phyloP scores from a whole-genome alignment of 768 basidiomycete species.

The Russula earlei region DNA sequence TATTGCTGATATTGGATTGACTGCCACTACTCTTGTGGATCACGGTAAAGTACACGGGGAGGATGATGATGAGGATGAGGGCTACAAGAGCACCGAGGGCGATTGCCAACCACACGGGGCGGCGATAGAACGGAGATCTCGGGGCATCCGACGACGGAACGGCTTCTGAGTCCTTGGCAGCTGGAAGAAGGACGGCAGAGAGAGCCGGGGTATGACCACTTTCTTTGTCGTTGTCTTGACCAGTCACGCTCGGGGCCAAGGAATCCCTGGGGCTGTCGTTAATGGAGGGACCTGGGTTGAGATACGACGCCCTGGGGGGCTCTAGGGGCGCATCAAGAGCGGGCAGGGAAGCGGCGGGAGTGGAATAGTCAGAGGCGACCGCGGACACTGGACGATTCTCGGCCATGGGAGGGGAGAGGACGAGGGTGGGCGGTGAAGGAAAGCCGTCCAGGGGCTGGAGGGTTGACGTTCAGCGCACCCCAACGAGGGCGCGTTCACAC shows the following conservation, averaged over 20 bases:
- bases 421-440: not conserved
- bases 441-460: not conserved
- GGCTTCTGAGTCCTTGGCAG: not conserved
- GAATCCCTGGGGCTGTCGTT: not conserved
- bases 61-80: not conserved
- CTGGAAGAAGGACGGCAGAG: not conserved
- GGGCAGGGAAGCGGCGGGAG: conserved; percentile 1
- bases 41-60: conserved; percentile 7
- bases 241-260: not conserved
- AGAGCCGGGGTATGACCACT: not conserved
- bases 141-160: not conserved
- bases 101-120: not conserved
- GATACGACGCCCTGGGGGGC: not conserved
- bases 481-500: not conserved
- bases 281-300: not conserved
- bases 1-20: not conserved
- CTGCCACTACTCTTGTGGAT: not conserved
- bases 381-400: conserved; percentile 13
- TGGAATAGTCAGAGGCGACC: conserved; percentile 6
- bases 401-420: conserved; percentile 7
- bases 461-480: not conserved
- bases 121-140: not conserved
- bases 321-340: not conserved
- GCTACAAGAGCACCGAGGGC: conserved; percentile 7
- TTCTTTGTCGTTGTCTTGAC: not conserved